phyloP scores from a whole-genome alignment of 2,329 filamentous ascomycete species.

The Macrophomina phaseolina region DNA sequence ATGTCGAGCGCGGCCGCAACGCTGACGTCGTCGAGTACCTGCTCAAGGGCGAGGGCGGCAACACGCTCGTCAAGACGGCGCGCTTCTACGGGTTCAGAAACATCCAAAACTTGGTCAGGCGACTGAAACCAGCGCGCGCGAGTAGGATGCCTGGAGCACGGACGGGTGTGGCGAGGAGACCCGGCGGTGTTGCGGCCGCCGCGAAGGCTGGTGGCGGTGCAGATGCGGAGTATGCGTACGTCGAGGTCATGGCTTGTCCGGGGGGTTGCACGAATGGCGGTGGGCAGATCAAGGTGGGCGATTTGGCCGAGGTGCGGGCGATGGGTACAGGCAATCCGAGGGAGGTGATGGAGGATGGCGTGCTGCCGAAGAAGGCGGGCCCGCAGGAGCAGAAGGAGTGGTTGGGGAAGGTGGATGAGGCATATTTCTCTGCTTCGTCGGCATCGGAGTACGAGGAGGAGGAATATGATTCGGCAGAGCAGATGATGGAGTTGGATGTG shows the following conservation, averaged over 20 bases:
- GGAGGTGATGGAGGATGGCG: conserved; percentile 38
- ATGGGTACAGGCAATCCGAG: conserved; percentile 32
- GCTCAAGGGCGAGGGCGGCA: conserved; percentile 57
- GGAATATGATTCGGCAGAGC: conserved; percentile 36
- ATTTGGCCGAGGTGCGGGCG: conserved; percentile 60
- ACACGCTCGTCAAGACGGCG: conserved; percentile 56
- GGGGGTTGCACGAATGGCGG: conserved; percentile 99
- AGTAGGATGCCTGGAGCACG: conserved; percentile 57
- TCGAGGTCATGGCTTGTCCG: conserved; percentile 98
- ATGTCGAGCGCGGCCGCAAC: conserved; percentile 79
- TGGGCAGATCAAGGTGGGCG: conserved; percentile 90
- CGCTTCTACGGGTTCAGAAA: conserved; percentile 98
- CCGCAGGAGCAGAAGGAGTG: conserved; percentile 82
- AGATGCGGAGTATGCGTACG: conserved; percentile 79
- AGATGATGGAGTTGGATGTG: conserved; percentile 18
- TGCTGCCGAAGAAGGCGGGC: conserved; percentile 61
- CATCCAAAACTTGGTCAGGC: conserved; percentile 96
- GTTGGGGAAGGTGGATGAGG: conserved; percentile 62
- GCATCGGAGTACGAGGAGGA: conserved; percentile 55
- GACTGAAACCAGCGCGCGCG: conserved; percentile 78
- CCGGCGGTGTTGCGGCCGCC: conserved; percentile 73
- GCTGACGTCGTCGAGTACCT: conserved; percentile 88
- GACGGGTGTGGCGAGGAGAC: conserved; percentile 50
- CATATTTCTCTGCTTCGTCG: conserved; percentile 77
- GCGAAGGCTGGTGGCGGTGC: conserved; percentile 63